Evolutionary conservation across 2,329 filamentous ascomycete genomes (phyloP).

Genomic region (Microdochium trichocladiopsis): DNA sequence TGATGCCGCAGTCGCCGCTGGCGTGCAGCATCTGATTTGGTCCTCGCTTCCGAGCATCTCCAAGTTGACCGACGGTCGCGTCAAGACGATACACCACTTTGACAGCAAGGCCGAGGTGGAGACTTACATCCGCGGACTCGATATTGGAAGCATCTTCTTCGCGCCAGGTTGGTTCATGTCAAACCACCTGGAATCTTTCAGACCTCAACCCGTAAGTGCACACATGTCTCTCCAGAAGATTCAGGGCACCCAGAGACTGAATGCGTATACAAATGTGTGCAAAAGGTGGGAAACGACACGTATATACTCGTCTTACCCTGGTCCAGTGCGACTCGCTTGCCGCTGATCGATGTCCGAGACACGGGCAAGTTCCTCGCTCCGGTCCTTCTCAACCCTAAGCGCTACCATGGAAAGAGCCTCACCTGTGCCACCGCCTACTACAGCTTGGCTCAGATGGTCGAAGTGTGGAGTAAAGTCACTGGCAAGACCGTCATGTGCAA

Average conservation of each 20-base stretch:
- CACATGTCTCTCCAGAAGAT: constrained; percentile 3
- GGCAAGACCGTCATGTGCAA: not conserved
- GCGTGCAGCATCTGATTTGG: constrained; percentile 38
- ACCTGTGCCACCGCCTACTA: not conserved
- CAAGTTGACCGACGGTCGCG: constrained; percentile 27
- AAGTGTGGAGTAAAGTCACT: not conserved
- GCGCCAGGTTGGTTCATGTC: constrained; percentile 48
- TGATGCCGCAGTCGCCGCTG: constrained; percentile 34
- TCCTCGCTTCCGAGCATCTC: constrained; percentile 33
- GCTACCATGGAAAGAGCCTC: not conserved
- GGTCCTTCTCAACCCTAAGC: not conserved
- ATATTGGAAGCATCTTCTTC: constrained; percentile 43
- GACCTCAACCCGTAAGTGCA: constrained; percentile 14
- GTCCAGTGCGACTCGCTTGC: constrained; percentile 23
- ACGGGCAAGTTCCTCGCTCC: constrained; percentile 28
- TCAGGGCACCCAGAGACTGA: too few species aligned
- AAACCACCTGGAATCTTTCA: constrained; percentile 29
- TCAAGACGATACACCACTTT: constrained; percentile 38
- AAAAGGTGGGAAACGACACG: not conserved
- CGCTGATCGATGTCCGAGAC: constrained; percentile 30
- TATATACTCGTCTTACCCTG: constrained; percentile 11
- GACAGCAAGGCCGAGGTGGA: constrained; percentile 51
- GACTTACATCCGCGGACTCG: constrained; percentile 43
- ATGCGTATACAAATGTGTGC: not conserved
- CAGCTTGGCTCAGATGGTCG: not conserved